Evolutionary conservation across 805 yeast genomes (phyloP), one percentile per base, ranked within the genome.

Genomic region (Candida lessepsii): DNA sequence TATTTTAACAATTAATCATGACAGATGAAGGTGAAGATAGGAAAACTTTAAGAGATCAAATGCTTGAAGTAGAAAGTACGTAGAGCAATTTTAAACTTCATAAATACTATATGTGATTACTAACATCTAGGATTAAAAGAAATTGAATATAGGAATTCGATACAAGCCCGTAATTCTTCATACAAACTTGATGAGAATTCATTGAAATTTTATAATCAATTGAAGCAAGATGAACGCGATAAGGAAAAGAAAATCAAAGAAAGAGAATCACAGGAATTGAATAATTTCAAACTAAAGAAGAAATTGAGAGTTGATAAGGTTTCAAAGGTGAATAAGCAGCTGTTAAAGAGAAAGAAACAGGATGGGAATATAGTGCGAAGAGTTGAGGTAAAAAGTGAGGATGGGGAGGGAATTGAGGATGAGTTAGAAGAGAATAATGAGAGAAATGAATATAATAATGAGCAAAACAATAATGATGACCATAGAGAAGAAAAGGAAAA

Each of bases 41-140:
- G 17, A 69, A 68, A 49, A 58, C 73, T 3, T 50, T 73, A 10
- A 61, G 59, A 11, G 70, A 71, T 16, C 78, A 73, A 49, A 48
- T 72, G 18, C 54, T 58, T 24, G 73, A 67, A 34, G 59, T 65
- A 37, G 57, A 65, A 54, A 63, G 70, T 63, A 56, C 38, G 69
- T 61, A 28, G n/a, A n/a, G n/a, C n/a, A n/a, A n/a, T n/a, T n/a
- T n/a, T n/a, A n/a, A n/a, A n/a, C n/a, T n/a, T n/a, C n/a, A n/a
- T n/a, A n/a, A n/a, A n/a, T n/a, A n/a, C n/a, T n/a, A n/a, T n/a
- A n/a, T n/a, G n/a, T n/a, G n/a, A 16, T 2, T 42, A 45, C 60
- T 53, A 51, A 53, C 56, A 15, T 15, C 1, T 48, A 66, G 60
- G 59, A 46, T 46, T 49, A 46, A 59, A 70, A 52, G 56, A 61